Conservation (phyloP, 1,284 basidiomycete genomes). For the Pholiota adiposa region DNA sequence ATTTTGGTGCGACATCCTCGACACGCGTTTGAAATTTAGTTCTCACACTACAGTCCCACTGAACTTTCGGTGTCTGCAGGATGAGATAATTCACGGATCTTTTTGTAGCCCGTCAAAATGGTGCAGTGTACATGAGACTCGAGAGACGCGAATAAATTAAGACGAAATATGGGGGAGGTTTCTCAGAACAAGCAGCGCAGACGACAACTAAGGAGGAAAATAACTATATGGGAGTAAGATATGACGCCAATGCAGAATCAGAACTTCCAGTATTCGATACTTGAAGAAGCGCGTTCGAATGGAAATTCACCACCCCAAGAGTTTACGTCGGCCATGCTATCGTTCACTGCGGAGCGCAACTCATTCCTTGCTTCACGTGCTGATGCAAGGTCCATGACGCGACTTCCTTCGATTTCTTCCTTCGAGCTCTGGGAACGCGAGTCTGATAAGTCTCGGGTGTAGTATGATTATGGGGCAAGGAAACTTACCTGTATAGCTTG, state of each 20-base stretch:
- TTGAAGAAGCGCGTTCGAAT: conserved; percentile 63
- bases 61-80: neutral
- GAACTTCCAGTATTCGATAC: conserved; percentile 64
- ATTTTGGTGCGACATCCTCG: neutral
- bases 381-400: conserved; percentile 46
- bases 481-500: conserved; percentile 70
- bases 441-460: conserved; percentile 18
- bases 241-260: conserved; percentile 32
- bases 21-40: neutral
- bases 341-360: conserved; percentile 52
- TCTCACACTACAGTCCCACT: neutral
- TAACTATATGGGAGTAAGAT: neutral
- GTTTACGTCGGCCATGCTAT: conserved; percentile 54
- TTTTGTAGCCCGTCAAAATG: neutral
- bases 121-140: neutral
- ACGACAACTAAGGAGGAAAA: neutral
- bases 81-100: conserved; percentile 2
- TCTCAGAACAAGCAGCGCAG: neutral
- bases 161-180: neutral
- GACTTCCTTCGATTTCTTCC: conserved; percentile 66
- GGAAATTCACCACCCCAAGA: conserved; percentile 72
- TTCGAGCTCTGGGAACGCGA: conserved; percentile 58
- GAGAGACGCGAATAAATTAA: neutral
- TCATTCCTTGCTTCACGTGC: conserved; percentile 53
- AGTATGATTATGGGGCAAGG: conserved; percentile 15